Percentiles rank a stretch among this genome's conserved stretches.
Evolutionary conservation across 2,329 filamentous ascomycete genomes (phyloP).

Genomic region (Paracamarosporium sp.): DNA sequence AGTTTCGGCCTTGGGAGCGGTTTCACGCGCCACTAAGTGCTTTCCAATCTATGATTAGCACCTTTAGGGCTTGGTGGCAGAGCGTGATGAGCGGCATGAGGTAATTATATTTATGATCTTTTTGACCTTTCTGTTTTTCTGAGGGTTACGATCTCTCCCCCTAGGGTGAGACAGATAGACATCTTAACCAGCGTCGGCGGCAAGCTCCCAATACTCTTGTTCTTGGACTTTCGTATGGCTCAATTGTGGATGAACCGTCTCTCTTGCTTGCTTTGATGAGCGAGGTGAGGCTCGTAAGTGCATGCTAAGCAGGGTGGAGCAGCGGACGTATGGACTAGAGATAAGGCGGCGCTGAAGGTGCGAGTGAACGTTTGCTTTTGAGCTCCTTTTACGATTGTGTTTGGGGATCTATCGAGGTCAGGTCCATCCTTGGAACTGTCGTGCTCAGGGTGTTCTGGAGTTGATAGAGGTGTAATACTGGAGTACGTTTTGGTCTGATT

Average conservation of each 20-base stretch:
- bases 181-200: neutral
- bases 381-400: conserved; percentile 3
- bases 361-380: neutral
- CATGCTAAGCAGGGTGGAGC: neutral
- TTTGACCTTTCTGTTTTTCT: neutral
- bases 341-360: neutral
- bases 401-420: conserved; percentile 1
- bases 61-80: neutral
- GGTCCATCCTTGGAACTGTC: neutral
- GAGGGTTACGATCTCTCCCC: neutral
- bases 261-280: neutral
- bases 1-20: neutral
- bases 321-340: neutral
- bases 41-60: neutral
- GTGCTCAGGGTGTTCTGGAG: conserved; percentile 20
- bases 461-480: conserved; percentile 36
- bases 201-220: neutral
- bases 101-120: conserved; percentile 1
- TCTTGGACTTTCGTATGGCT: neutral
- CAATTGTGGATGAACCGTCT: neutral
- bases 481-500: neutral
- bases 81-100: neutral
- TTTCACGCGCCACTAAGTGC: neutral
- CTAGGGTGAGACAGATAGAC: conserved; percentile 6
- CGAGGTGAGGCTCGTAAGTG: neutral